These are phyloP conservation scores for Colletotrichum camelliae DNA, from an alignment of 2,329 filamentous ascomycete genomes.

Conservation along the genomic window DNA sequence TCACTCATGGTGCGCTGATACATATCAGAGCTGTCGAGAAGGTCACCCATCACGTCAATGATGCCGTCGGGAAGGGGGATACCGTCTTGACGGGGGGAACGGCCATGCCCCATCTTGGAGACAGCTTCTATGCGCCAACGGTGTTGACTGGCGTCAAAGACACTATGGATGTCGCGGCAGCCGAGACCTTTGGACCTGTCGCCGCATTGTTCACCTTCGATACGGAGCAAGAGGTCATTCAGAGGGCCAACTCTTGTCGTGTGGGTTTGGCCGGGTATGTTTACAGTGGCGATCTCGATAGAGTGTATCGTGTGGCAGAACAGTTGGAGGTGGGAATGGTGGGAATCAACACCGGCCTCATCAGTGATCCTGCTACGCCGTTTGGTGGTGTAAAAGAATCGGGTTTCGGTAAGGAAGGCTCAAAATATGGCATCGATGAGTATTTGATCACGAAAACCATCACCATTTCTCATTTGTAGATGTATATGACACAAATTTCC, in stretches of 20 bases:
- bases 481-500: accelerated
- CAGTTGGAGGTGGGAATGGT: constrained; percentile 86
- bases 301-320: constrained; percentile 68
- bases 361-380: constrained; percentile 61
- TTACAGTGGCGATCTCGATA: constrained; percentile 71
- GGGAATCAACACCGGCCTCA: constrained; percentile 78
- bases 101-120: constrained; percentile 64
- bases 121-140: constrained; percentile 89
- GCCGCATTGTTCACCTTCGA: constrained; percentile 89
- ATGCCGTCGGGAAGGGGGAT: constrained; percentile 79
- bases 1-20: constrained; percentile 84
- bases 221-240: constrained; percentile 86
- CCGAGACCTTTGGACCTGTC: constrained; percentile 96
- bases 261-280: constrained; percentile 96
- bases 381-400: constrained; percentile 87
- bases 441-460: constrained; percentile 75
- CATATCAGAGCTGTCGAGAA: constrained; percentile 83
- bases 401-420: constrained; percentile 81
- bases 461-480: background rate
- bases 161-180: constrained; percentile 82
- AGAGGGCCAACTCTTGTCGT: constrained; percentile 79
- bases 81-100: constrained; percentile 78
- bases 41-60: constrained; percentile 79
- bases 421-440: constrained; percentile 77
- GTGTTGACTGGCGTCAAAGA: constrained; percentile 85